Evolutionary conservation across 768 basidiomycete genomes (phyloP), one percentile per base, ranked within the genome.

Genomic region (Suillus brevipes): DNA sequence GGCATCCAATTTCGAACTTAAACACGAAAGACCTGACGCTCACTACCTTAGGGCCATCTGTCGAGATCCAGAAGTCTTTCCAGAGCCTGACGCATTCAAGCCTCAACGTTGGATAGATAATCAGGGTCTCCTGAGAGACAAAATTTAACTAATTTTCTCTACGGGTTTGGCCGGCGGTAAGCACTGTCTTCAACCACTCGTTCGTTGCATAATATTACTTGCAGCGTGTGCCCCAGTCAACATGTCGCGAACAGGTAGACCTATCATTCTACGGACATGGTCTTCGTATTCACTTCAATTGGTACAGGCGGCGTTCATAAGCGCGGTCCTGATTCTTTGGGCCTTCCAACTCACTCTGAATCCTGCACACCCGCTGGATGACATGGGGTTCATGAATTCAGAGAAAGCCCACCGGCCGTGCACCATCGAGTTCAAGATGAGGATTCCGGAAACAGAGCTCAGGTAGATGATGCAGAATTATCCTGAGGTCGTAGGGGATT

Each of bases 241-340:
- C 50, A 52, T 52, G 50, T 52, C 28, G 50, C 50, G 50, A 52
- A 52, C 28, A 52, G 50, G 50, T 52, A 10, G 28, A 18, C 9
- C 2, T 31, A 85, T 0, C 82, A 84, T 74, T 72, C 2, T 28
- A 37, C 12, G 23, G n/a, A 25, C 18, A 34, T 57, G 23, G 40
- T n/a, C 34, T n/a, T 36, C 4, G 2, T 4, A 4, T 8, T 52
- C 18, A 20, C 7, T 31, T 6, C 9, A 10, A 7, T 38, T 66
- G 23, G 62, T 82, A 62, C 38, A 73, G 85, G 4, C 87, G 1
- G 77, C 89, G 1, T 87, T 85, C 69, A 75, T 89, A 59, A 88
- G 85, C 70, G 83, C 85, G 0, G 85, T 86, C 0, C 77, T 87
- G n/a, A 73, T 85, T 7, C 79, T 86, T 87, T 89, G 71, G 85